Evolutionary conservation across 1,284 basidiomycete species (phyloP).

Genomic region (Apiotrichum brassicae): DNA sequence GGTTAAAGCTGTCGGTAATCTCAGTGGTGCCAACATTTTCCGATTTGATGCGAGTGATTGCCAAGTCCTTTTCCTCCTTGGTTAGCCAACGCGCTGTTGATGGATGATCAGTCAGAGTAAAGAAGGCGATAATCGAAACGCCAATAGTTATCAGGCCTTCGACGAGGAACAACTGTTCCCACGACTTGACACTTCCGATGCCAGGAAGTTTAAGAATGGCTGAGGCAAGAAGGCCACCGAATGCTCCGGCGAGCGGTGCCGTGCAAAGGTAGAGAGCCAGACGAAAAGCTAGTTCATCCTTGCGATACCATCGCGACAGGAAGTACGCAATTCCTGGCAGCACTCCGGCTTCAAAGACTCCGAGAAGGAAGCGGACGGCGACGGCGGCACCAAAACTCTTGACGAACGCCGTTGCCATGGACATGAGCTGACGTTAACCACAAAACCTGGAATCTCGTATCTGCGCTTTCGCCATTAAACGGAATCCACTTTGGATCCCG

Average conservation of each 20-base stretch:
- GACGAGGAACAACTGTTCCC: constrained; percentile 25
- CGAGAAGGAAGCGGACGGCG: constrained; percentile 26
- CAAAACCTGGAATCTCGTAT: no score
- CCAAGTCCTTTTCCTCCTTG: constrained; percentile 22
- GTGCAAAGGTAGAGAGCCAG: constrained; percentile 15
- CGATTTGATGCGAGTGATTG: constrained; percentile 21
- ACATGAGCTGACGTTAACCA: constrained; percentile 21
- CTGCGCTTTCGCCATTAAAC: no score
- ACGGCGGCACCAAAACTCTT: constrained; percentile 12
- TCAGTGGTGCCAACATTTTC: constrained; percentile 25
- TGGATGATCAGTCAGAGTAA: constrained; percentile 27
- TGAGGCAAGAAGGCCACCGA: constrained; percentile 20
- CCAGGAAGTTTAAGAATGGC: constrained; percentile 15
- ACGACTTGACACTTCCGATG: constrained; percentile 20
- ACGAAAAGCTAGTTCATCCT: constrained; percentile 15
- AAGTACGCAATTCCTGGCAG: constrained; percentile 34
- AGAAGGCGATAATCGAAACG: constrained; percentile 20
- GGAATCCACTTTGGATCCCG: no score
- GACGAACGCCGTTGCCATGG: constrained; percentile 26
- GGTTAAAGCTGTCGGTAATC: constrained; percentile 10
- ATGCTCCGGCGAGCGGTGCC: constrained; percentile 10
- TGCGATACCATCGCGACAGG: constrained; percentile 23
- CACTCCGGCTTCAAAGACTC: constrained; percentile 32
- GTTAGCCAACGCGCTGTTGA: constrained; percentile 23
- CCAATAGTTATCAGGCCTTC: constrained; percentile 37